Evolutionary conservation across 768 basidiomycete species (phyloP), one percentile per base, ranked within the genome.

Genomic region (Amanita pseudoporphyria): DNA sequence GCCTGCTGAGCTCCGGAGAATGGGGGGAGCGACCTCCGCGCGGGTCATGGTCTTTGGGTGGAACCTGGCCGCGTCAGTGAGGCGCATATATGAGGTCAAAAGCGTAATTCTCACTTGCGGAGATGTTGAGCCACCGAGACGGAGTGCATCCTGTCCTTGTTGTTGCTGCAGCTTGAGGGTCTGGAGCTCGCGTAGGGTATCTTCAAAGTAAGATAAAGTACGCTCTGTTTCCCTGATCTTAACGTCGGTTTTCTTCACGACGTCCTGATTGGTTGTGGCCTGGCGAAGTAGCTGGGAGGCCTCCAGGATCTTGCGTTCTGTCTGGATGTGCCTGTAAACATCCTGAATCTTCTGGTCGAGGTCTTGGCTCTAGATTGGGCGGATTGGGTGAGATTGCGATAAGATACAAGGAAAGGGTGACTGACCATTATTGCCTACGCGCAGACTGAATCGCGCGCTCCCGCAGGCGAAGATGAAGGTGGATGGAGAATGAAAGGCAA

Each of bases 311-410:
- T 90, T 93, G 67, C 85, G 86, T 71, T 95, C 90, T 31, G 86
- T 92, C 70, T 85, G 79, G 64, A 95, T 93, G 65, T 87, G 86
- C 67, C 80, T 84, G 71, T 84, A 80, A 60, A 93, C 82, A 67
- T 91, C 88, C 65, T 84, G 82, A 64, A 94, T 91, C 79, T 93
- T 94, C 78, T 83, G 82, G 79, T 92, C 89, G 69, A 91, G 73
- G 69, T 88, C 84, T 58, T 72, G 65, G 64, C 66, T 67, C 74
- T 76, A 58, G 54, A 63, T 64, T 28, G 1, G 50, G 40, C 48
- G 21, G 37, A 40, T 48, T 37, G 40, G 54, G 45, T 40, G 22
- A 47, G 40, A 60, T 54, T 59, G 58, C 58, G 53, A 31, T 41
- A 18, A 32, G 40, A 51, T 49, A 26, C 36, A 21, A 39, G 35